Evolutionary conservation across 2,329 filamentous ascomycete genomes (phyloP).

Genomic region (Rhinocladiella similis): DNA sequence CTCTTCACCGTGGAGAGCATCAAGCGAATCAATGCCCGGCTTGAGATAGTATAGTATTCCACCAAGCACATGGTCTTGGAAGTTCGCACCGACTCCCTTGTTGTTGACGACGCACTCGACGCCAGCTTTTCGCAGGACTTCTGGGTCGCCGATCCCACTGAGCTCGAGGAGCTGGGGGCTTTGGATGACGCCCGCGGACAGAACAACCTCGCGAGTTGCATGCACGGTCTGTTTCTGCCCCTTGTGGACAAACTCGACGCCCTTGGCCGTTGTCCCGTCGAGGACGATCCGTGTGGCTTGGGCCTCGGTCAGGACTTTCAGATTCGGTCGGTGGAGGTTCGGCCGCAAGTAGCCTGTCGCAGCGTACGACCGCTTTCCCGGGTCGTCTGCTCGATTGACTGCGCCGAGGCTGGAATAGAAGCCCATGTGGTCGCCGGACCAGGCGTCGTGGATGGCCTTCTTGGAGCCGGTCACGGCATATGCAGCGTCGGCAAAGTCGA

Average conservation of each 20-base stretch:
- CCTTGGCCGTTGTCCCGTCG: constrained; percentile 35
- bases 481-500: constrained; percentile 37
- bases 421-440: constrained; percentile 25
- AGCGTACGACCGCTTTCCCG: constrained; percentile 41
- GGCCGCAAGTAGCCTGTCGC: constrained; percentile 41
- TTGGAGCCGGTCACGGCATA: constrained; percentile 34
- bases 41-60: constrained; percentile 28
- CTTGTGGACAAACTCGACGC: constrained; percentile 45
- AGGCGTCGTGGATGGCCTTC: constrained; percentile 26
- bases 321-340: constrained; percentile 41
- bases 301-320: constrained; percentile 48
- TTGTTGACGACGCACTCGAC: constrained; percentile 46
- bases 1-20: constrained; percentile 37
- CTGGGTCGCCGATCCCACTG: constrained; percentile 57
- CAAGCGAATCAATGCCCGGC: constrained; percentile 34
- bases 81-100: constrained; percentile 48
- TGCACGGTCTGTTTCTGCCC: constrained; percentile 39
- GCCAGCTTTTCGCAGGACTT: constrained; percentile 41
- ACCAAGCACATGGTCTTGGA: constrained; percentile 45
- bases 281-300: constrained; percentile 38
- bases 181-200: constrained; percentile 59
- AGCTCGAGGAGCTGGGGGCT: constrained; percentile 61
- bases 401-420: constrained; percentile 26
- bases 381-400: constrained; percentile 20
- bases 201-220: constrained; percentile 53